A percentile compares a stretch with the other conserved stretches of the same genome.
These are phyloP conservation scores for Berberis thunbergii DNA, from an alignment of 164 flowering plant genomes.

Conservation along the genomic window DNA sequence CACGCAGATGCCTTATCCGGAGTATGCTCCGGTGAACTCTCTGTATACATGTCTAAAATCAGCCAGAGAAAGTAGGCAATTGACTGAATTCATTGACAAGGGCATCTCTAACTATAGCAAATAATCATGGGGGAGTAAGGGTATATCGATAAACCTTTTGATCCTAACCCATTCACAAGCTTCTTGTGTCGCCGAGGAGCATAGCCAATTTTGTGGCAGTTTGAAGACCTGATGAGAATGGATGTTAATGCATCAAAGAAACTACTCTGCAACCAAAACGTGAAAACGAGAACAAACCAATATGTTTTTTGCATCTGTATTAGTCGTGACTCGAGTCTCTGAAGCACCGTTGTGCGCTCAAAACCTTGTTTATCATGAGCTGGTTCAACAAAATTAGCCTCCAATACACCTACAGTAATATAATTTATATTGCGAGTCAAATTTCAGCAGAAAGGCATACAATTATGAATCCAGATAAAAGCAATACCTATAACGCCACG, in stretches of 20 bases:
- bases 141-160: constrained; percentile 2
- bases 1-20: not conserved
- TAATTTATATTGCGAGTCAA: not conserved
- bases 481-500: constrained; percentile 81
- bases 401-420: constrained; percentile 61
- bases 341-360: constrained; percentile 88
- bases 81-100: too few species aligned
- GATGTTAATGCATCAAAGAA: not conserved
- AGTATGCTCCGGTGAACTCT: constrained; percentile 11
- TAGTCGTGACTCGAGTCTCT: constrained; percentile 70
- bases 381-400: constrained; percentile 97
- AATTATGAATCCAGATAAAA: not conserved
- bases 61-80: not conserved
- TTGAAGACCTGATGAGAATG: constrained; percentile 29
- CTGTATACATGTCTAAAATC: constrained; percentile 3
- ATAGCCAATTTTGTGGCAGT: constrained; percentile 72
- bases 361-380: constrained; percentile 99
- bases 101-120: too few species aligned
- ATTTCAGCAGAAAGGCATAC: not conserved
- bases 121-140: not conserved
- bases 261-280: not conserved
- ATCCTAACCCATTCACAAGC: constrained; percentile 10
- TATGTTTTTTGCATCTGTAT: constrained; percentile 71
- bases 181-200: constrained; percentile 44
- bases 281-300: constrained; percentile 42